phyloP scores from a whole-genome alignment of 2,329 filamentous ascomycete genomes.

The Cladosporium sp. region DNA sequence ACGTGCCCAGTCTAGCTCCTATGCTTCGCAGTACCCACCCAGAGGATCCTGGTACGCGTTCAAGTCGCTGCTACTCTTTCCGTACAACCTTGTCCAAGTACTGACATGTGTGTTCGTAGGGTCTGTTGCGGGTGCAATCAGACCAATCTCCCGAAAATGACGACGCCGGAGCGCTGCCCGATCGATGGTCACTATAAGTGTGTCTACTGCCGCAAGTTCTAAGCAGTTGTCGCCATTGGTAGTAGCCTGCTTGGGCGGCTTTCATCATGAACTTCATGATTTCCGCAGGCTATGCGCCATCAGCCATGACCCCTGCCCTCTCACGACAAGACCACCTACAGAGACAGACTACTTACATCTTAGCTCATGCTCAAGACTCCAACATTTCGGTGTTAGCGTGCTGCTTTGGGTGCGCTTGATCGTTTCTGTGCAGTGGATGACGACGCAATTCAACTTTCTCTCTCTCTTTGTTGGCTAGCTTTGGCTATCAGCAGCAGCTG shows the following conservation, averaged over 20 bases:
- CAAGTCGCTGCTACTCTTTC: too few species aligned
- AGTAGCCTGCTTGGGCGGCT: too few species aligned
- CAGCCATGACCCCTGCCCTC: too few species aligned
- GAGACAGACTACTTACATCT: too few species aligned
- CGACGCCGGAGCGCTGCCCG: neutral
- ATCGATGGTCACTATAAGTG: slow-evolving; percentile 2
- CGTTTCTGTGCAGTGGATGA: neutral
- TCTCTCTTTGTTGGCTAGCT: neutral
- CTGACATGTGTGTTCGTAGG: neutral
- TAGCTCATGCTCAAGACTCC: neutral
- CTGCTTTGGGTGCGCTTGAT: neutral
- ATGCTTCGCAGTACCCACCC: neutral
- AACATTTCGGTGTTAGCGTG: neutral
- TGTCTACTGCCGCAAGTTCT: too few species aligned
- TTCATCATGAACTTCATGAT: too few species aligned
- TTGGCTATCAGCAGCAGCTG: neutral
- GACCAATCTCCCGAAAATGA: neutral
- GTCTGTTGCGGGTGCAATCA: slow-evolving; percentile 2
- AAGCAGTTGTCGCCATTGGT: too few species aligned
- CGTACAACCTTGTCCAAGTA: too few species aligned
- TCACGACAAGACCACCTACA: too few species aligned
- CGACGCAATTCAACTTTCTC: neutral
- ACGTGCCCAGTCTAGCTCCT: neutral
- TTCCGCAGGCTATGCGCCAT: too few species aligned
- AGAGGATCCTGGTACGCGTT: neutral